Evolutionary conservation across 1,284 basidiomycete genomes (phyloP).

Genomic region (Cryptococcus neoformans): DNA sequence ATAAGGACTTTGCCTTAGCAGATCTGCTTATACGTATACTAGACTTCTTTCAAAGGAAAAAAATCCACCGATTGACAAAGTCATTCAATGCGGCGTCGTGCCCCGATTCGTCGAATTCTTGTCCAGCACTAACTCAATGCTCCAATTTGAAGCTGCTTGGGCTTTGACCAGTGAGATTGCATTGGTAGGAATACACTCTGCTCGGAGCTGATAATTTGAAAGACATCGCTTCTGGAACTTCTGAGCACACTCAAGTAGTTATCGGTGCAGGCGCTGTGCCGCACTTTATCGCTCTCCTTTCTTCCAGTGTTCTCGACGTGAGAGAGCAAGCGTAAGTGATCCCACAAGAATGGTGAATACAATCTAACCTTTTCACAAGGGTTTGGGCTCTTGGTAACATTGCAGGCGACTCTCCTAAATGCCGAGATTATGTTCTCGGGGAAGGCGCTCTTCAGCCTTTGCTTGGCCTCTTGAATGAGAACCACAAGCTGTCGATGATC

Average conservation of each 20-base stretch:
- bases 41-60: constrained; percentile 94
- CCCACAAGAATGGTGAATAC: background rate
- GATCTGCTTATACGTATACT: background rate
- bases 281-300: constrained; percentile 93
- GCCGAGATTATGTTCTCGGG: constrained; percentile 75
- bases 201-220: background rate
- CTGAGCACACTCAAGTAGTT: constrained; percentile 97
- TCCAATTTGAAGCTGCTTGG: constrained; percentile 99
- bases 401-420: constrained; percentile 90
- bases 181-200: background rate
- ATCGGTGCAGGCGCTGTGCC: constrained; percentile 93
- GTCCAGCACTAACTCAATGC: constrained; percentile 82
- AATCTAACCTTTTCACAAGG: constrained; percentile 11
- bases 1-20: background rate
- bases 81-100: constrained; percentile 97
- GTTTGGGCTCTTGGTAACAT: constrained; percentile 98
- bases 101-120: constrained; percentile 97
- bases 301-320: constrained; percentile 80
- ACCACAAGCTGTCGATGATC: constrained; percentile 95
- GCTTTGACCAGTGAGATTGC: constrained; percentile 73
- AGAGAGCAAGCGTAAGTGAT: constrained; percentile 74
- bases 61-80: constrained; percentile 99
- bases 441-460: constrained; percentile 56
- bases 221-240: constrained; percentile 97
- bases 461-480: constrained; percentile 54